These are phyloP conservation scores for Drosera spatulata DNA, from an alignment of 179 eudicot genomes.

Conservation along the genomic window DNA sequence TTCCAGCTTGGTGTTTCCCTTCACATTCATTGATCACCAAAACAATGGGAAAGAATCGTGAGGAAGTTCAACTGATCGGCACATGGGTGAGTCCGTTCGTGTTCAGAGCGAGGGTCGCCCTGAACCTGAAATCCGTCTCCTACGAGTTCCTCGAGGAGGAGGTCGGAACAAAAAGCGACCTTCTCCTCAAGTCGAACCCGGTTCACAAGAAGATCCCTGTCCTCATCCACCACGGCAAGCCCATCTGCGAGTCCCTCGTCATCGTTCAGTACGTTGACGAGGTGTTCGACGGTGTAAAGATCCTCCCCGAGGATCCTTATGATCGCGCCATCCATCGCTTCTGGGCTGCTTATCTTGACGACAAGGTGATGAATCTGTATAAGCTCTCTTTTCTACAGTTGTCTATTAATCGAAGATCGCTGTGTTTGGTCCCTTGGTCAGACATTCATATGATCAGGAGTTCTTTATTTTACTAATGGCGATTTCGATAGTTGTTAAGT, in stretches of 20 bases:
- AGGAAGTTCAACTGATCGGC: slow-evolving; percentile 33
- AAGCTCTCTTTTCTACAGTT: too few species aligned
- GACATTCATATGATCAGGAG: too few species aligned
- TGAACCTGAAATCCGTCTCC: slow-evolving; percentile 21
- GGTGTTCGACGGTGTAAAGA: slow-evolving; percentile 10
- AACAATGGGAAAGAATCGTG: neutral
- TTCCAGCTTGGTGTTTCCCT: too few species aligned
- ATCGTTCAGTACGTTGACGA: slow-evolving; percentile 42
- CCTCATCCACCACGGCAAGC: slow-evolving; percentile 21
- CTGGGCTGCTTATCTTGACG: slow-evolving; percentile 46
- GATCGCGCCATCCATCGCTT: slow-evolving; percentile 31
- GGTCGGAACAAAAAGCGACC: slow-evolving; percentile 26
- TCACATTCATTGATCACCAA: too few species aligned
- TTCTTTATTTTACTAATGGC: too few species aligned
- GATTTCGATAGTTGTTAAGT: too few species aligned
- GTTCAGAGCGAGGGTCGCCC: slow-evolving; percentile 27
- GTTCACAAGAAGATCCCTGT: slow-evolving; percentile 42
- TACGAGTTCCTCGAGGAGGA: slow-evolving; percentile 28
- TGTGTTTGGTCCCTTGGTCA: too few species aligned
- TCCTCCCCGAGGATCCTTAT: slow-evolving; percentile 40
- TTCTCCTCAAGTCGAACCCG: slow-evolving; percentile 34
- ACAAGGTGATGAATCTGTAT: slow-evolving; percentile 18
- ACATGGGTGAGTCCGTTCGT: slow-evolving; percentile 33
- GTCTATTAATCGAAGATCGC: too few species aligned
- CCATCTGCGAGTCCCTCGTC: slow-evolving; percentile 35